Base-by-base conservation (phyloP, 2,329 filamentous ascomycete species). In the Leptographium wingfieldii region DNA sequence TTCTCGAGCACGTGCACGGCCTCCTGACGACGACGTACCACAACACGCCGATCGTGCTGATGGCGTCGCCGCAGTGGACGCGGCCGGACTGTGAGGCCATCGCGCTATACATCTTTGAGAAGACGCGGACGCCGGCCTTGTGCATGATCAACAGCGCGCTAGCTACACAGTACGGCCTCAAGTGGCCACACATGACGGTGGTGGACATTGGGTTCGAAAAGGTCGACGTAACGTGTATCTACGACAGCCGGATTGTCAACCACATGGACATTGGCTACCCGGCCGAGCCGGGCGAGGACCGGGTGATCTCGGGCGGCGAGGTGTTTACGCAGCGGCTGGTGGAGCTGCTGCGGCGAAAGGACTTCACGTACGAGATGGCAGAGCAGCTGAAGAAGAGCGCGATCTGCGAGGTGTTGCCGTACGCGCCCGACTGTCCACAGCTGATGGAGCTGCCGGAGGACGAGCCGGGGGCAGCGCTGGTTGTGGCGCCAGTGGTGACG, bases 41-140 rank as follows among this genome's bases (percentile, higher is more conserved):
- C 75, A 96, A 96, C 74, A 96, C 92, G 0, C 92, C 94, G 2
- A 90, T 99, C 65, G 80, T 97, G 71, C 83, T 99, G 63, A 87
- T 97, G 73, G 83, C 88, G 9, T 89, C 95, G 66, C 92, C 94
- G 4, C 86, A 86, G 66, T 99, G 94, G 92, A 91, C 90, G 4
- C 84, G 88, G 10, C 86, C 87, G 63, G 91, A 96, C 72, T 87
- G 87, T 70, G 92, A 97, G 73, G 82, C 82, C 48, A 86, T 99
- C 65, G 88, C 92, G 16, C 90, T 94, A 64, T 99, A 96, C 76
- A 84, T 97, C 65, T 99, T 99, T 68, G 94, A 99, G 59, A 95
- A 94, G 74, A 96, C 95, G 70, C 94, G 92, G 75, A 94, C 90
- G 0, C 94, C 94, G 0, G 91, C 90, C 0, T 87, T 99, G 57